A percentile compares a stretch with the other conserved stretches of the same genome.
These are phyloP conservation scores for Angophora floribunda DNA, from an alignment of 345 rosid species.

Conservation along the genomic window DNA sequence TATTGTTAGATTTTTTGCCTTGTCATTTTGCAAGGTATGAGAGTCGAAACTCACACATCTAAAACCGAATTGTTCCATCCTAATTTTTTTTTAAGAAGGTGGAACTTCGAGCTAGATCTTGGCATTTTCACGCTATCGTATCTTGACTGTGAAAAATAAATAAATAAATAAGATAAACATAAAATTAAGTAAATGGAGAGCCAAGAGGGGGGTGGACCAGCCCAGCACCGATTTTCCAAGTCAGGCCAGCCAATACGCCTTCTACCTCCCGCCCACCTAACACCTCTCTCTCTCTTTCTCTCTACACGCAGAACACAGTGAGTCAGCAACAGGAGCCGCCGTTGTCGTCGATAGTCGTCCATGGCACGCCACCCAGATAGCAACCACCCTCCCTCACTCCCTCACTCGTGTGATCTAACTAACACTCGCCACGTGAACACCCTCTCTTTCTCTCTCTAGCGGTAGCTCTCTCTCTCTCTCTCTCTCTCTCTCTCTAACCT, in stretches of 20 bases:
- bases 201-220: background rate
- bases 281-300: background rate
- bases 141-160: background rate
- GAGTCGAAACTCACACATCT: too few relatives aligned
- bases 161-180: too few relatives aligned
- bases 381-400: background rate
- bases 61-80: too few relatives aligned
- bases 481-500: background rate
- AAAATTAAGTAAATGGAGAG: background rate
- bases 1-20: too few relatives aligned
- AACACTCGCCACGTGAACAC: conserved; percentile 36
- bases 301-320: background rate
- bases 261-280: background rate
- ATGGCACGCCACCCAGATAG: background rate
- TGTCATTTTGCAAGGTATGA: too few relatives aligned
- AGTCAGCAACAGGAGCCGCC: background rate
- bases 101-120: too few relatives aligned
- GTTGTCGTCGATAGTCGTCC: background rate
- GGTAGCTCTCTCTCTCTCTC: background rate
- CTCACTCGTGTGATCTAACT: conserved; percentile 12
- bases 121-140: background rate
- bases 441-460: background rate
- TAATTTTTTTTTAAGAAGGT: too few relatives aligned
- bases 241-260: background rate
- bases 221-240: background rate